Evolutionary conservation across 257 asterid species (phyloP).

Genomic region (Lantana camara): DNA sequence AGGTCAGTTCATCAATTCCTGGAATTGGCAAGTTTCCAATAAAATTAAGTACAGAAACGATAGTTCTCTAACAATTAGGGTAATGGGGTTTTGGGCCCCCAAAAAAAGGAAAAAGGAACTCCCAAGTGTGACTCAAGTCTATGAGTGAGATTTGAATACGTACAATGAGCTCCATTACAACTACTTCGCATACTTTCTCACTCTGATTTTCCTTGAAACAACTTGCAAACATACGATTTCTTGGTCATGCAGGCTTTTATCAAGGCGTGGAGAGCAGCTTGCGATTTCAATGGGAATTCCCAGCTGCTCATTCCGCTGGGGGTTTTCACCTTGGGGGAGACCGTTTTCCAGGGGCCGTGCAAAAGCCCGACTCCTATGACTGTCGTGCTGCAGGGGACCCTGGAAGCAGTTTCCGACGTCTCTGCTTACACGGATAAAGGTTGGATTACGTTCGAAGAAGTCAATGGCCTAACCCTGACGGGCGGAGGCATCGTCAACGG

Average conservation of each 20-base stretch:
- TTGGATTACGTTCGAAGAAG: slow-evolving; percentile 46
- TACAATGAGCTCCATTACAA: too few species aligned
- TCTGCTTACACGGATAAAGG: slow-evolving; percentile 49
- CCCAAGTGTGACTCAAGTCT: too few species aligned
- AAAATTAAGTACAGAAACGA: too few species aligned
- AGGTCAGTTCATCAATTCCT: slow-evolving; percentile 29
- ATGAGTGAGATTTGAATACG: too few species aligned
- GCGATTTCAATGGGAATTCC: slow-evolving; percentile 42
- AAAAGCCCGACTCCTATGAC: slow-evolving; percentile 40
- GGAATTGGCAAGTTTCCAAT: background rate
- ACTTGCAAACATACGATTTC: too few species aligned
- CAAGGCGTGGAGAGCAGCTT: slow-evolving; percentile 63
- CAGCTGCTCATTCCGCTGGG: slow-evolving; percentile 55
- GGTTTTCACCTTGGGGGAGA: slow-evolving; percentile 40
- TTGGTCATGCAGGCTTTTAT: slow-evolving; percentile 46
- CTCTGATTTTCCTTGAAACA: too few species aligned
- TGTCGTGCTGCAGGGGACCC: slow-evolving; percentile 44
- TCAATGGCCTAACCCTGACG: slow-evolving; percentile 44
- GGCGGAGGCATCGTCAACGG: slow-evolving; percentile 69
- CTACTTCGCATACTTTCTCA: too few species aligned
- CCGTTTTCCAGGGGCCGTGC: slow-evolving; percentile 64
- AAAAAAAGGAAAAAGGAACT: too few species aligned
- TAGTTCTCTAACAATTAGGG: too few species aligned
- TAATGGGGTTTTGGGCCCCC: too few species aligned
- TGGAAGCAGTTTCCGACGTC: slow-evolving; percentile 51